Evolutionary conservation across 306 rosid genomes (phyloP).

Genomic region (Lathyrus tuberosus): DNA sequence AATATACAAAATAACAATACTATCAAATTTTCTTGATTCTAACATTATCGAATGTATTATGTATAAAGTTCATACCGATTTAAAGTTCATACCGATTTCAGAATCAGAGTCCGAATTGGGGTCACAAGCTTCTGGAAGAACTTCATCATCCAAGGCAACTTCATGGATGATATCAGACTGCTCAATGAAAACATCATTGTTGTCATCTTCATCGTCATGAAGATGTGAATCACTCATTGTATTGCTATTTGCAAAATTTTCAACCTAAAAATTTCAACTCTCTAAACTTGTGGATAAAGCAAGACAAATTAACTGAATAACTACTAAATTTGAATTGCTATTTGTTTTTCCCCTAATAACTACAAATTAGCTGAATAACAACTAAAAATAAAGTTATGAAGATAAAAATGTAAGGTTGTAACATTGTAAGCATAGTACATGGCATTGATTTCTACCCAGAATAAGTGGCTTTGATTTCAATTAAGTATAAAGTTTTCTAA

Average conservation of each 20-base stretch:
- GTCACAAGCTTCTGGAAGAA: conserved; percentile 34
- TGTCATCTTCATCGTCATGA: conserved; percentile 37
- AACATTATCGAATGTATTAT: background rate
- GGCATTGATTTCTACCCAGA: too few species aligned
- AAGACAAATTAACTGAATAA: background rate
- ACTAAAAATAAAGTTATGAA: too few species aligned
- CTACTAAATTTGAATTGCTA: too few species aligned
- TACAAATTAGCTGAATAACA: too few species aligned
- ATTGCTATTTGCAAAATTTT: background rate
- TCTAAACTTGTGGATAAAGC: conserved; percentile 4
- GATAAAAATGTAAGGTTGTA: too few species aligned
- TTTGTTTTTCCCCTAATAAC: too few species aligned
- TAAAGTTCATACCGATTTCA: conserved; percentile 21
- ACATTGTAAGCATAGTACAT: too few species aligned
- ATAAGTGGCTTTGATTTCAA: too few species aligned
- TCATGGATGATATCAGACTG: conserved; percentile 43
- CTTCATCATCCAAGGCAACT: conserved; percentile 42
- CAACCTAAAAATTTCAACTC: background rate
- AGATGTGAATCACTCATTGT: conserved; percentile 29
- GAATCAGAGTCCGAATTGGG: conserved; percentile 7
- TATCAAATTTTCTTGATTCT: conserved; percentile 1
- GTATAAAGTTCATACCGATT: conserved; percentile 1
- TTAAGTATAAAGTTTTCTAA: too few species aligned
- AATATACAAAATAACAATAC: conserved; percentile 37
- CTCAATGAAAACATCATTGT: conserved; percentile 41